phyloP scores from a whole-genome alignment of 345 rosid genomes.

The Microcos paniculata region DNA sequence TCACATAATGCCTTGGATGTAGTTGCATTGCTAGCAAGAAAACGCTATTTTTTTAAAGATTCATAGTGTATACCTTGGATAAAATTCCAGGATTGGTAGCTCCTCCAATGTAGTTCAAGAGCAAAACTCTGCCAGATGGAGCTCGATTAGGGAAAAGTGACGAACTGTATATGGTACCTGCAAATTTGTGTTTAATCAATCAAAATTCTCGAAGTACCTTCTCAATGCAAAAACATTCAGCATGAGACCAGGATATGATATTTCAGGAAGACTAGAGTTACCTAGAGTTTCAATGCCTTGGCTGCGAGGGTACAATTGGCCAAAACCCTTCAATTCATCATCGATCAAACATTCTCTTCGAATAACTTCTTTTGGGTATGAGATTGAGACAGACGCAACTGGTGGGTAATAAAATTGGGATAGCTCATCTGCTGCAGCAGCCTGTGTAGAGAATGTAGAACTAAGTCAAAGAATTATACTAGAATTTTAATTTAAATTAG shows the following conservation, averaged over 20 bases:
- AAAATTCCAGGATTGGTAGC: conserved; percentile 75
- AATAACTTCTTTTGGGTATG: conserved; percentile 90
- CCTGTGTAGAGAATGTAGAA: conserved; percentile 37
- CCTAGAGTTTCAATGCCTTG: conserved; percentile 98
- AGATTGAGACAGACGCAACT: conserved; percentile 87
- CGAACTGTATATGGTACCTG: conserved; percentile 94
- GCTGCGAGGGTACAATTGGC: conserved; percentile 95
- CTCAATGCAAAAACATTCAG: neutral
- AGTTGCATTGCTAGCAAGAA: neutral
- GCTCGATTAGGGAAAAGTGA: conserved; percentile 93
- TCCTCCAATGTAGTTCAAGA: conserved; percentile 85
- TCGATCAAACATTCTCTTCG: conserved; percentile 69
- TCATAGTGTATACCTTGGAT: conserved; percentile 54
- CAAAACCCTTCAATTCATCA: conserved; percentile 93
- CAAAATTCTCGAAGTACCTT: neutral
- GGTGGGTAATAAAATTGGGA: conserved; percentile 92
- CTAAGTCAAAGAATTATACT: neutral
- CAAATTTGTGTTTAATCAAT: neutral
- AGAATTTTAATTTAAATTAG: neutral
- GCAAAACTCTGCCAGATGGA: conserved; percentile 73
- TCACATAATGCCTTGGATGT: neutral
- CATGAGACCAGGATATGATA: neutral
- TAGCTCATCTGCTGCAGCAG: conserved; percentile 68
- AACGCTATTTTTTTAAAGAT: neutral
- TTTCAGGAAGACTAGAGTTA: conserved; percentile 19